Percentiles rank a stretch among this genome's conserved stretches.
These are phyloP conservation scores for Thelonectria discophora DNA, from an alignment of 2,329 filamentous ascomycete species.

Conservation along the genomic window DNA sequence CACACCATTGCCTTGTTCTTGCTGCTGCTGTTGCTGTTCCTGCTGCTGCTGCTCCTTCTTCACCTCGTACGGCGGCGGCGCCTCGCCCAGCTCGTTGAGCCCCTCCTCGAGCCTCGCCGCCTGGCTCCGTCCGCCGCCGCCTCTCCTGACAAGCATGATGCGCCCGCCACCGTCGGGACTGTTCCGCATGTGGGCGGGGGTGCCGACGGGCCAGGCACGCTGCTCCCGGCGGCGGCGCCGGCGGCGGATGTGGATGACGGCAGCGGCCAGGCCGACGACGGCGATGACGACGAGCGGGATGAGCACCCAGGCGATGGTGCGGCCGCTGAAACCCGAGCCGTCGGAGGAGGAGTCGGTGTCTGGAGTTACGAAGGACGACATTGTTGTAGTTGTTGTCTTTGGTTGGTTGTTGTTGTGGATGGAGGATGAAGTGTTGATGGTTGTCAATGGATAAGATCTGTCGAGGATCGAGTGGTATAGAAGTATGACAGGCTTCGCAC, in stretches of 20 bases:
- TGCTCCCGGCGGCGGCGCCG: slow-evolving; percentile 41
- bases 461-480: neutral
- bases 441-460: neutral
- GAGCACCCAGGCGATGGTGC: slow-evolving; percentile 66
- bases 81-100: slow-evolving; percentile 70
- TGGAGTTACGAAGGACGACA: neutral
- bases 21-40: slow-evolving; percentile 13
- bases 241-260: slow-evolving; percentile 56
- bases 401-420: too few species aligned
- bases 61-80: slow-evolving; percentile 68
- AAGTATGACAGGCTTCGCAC: neutral
- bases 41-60: slow-evolving; percentile 39
- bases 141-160: slow-evolving; percentile 15
- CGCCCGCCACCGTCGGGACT: slow-evolving; percentile 34
- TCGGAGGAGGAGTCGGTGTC: slow-evolving; percentile 24
- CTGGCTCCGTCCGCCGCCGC: slow-evolving; percentile 29
- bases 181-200: neutral
- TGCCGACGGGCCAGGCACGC: slow-evolving; percentile 24
- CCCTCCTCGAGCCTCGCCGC: slow-evolving; percentile 57
- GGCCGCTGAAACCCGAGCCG: slow-evolving; percentile 50
- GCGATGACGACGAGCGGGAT: slow-evolving; percentile 58
- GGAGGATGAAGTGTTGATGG: neutral
- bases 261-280: slow-evolving; percentile 49
- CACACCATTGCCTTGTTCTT: slow-evolving; percentile 20
- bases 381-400: too few species aligned